Evolutionary conservation across 176 grass and related monocot species (phyloP).

Genomic region (Ensete glaucum): DNA sequence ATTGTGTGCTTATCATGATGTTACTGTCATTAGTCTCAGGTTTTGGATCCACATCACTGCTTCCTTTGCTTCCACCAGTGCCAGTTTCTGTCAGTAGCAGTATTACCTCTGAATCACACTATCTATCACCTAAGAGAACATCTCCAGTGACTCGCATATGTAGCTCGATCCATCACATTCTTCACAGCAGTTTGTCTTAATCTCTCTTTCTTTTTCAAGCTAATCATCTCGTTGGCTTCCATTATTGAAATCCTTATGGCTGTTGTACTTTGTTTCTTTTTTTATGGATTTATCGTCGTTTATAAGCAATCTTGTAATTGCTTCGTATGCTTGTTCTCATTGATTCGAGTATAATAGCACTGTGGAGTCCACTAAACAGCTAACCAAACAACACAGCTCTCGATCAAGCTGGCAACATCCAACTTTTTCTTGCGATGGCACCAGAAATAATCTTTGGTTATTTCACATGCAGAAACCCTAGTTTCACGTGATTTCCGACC

Average conservation of each 20-base stretch:
- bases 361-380: not conserved
- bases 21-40: no score
- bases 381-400: not conserved
- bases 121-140: no score
- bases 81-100: no score
- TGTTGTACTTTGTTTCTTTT: not conserved
- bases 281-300: not conserved
- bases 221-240: not conserved
- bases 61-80: no score
- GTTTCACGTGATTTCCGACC: slow-evolving; percentile 21
- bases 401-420: not conserved
- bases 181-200: no score
- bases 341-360: not conserved
- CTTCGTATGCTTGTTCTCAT: not conserved
- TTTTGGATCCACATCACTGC: no score
- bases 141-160: no score
- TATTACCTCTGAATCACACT: no score
- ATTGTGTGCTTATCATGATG: no score
- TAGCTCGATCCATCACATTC: no score
- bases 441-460: not conserved
- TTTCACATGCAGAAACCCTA: slow-evolving; percentile 8
- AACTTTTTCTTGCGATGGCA: not conserved
- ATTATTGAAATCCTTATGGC: not conserved
- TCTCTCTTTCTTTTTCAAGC: not conserved
- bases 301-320: not conserved